Base-by-base conservation (phyloP, 208 protist species). In the Acanthamoeba lenticulata region DNA sequence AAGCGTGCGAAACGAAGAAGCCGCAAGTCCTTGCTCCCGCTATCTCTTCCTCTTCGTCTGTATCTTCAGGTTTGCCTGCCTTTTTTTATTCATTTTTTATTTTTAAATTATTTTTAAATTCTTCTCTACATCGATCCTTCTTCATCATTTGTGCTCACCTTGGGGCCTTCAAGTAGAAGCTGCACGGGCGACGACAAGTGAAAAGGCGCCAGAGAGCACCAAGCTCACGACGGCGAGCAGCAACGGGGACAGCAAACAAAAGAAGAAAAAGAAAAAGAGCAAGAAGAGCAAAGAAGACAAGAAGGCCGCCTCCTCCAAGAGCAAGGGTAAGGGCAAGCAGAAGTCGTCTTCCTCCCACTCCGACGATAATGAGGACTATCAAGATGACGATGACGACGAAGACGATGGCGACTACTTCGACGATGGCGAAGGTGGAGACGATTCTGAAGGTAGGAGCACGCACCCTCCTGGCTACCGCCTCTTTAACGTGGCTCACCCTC, bases 1-100 rank as follows among this genome's bases (percentile, higher is more conserved):
- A 72, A 34, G 57, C 57, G n/a, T 91, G 85, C 57, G 85, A 69
- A 27, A 91, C 85, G n/a, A 44, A 62, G 47, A 62, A 69, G 21
- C 55, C 55, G 32, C 29, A 29, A 6, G 6, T 24, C 83, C 2
- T 17, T 4, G 52, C 55, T 42, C 27, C 34, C n/a, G 44, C 47
- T 60, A 9, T 45, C 7, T 29, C 29, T 13, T n/a, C 44, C 2
- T 13, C 77, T 9, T 86, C 77, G 19, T 34, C 44, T 36, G 6
- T 32, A 7, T 86, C 77, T 9, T 45, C 42, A 4, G 13, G 11
- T 60, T n/a, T 60, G 15, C 34, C n/a, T 65, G 5, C 15, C 15
- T 65, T 5, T 65, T 65, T 65, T 65, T 21, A 65, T 65, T 0
- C 47, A 52, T 24, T 52, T 65, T 29, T 60, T 60, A 60, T 60